Percentiles rank a stretch among this genome's conserved stretches.
These are phyloP conservation scores for Nakazawaea anatomiae DNA, from an alignment of 805 yeast species.

Conservation along the genomic window DNA sequence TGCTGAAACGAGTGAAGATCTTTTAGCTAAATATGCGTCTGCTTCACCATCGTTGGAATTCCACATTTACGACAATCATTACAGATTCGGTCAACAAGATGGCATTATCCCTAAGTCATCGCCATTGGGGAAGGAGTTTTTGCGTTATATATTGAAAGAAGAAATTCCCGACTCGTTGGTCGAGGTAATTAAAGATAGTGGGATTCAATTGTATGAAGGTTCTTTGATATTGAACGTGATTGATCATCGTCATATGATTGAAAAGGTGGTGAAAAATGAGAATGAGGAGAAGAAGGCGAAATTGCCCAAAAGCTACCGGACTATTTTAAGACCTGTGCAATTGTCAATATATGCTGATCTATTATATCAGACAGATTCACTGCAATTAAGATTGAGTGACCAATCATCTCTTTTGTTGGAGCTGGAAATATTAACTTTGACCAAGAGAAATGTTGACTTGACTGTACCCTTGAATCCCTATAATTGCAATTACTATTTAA, in stretches of 20 bases:
- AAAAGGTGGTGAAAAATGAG: conserved; percentile 7
- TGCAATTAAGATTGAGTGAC: conserved; percentile 73
- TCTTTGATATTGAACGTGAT: conserved; percentile 80
- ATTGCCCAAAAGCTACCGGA: conserved; percentile 67
- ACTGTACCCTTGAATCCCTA: conserved; percentile 72
- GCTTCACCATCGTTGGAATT: conserved; percentile 79
- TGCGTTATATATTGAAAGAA: conserved; percentile 73
- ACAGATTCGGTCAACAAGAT: conserved; percentile 84
- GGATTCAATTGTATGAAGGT: conserved; percentile 82
- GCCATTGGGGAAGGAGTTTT: conserved; percentile 71
- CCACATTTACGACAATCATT: conserved; percentile 89
- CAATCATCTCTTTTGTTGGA: conserved; percentile 76
- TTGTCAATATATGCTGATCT: conserved; percentile 80
- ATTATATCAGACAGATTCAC: conserved; percentile 73
- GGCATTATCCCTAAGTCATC: conserved; percentile 79
- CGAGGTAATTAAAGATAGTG: conserved; percentile 84
- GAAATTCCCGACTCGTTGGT: conserved; percentile 85
- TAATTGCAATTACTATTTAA: conserved; percentile 35
- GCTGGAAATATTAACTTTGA: conserved; percentile 74
- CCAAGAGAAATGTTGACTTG: conserved; percentile 72
- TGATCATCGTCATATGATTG: conserved; percentile 63
- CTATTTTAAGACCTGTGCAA: conserved; percentile 76
- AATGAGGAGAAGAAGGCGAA: conserved; percentile 11
- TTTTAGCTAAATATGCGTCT: conserved; percentile 70
- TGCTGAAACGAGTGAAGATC: conserved; percentile 65